phyloP scores from a whole-genome alignment of 371 early-diverging fungal genomes.

The Mucor mucedo region DNA sequence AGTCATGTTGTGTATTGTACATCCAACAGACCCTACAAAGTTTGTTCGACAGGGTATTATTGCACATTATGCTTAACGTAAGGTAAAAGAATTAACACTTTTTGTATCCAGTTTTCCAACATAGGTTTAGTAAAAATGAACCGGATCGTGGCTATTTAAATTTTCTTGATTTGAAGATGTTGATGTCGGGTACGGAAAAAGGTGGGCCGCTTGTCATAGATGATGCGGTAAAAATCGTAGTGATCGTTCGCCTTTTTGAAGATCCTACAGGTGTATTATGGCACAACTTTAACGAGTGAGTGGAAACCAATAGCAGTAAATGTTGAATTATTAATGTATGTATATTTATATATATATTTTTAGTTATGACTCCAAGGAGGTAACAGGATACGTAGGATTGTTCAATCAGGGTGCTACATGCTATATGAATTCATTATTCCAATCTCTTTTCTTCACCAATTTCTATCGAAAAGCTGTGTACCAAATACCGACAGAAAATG shows the following conservation, averaged over 20 bases:
- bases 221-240: conserved; percentile 67
- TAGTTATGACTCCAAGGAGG: conserved; percentile 85
- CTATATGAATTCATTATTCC: conserved; percentile 99
- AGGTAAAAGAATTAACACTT: conserved; percentile 38
- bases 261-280: conserved; percentile 93
- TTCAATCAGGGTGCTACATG: conserved; percentile 99
- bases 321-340: background rate
- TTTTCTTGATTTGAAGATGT: conserved; percentile 24
- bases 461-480: conserved; percentile 90
- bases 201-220: conserved; percentile 62
- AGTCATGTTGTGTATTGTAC: conserved; percentile 78
- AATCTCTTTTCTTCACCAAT: conserved; percentile 95
- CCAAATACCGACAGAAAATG: conserved; percentile 90
- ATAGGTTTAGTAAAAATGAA: conserved; percentile 79
- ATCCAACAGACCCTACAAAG: conserved; percentile 67
- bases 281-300: conserved; percentile 89
- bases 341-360: background rate
- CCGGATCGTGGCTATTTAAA: conserved; percentile 38
- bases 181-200: conserved; percentile 28
- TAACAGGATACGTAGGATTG: conserved; percentile 94
- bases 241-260: conserved; percentile 76
- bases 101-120: conserved; percentile 38
- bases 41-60: conserved; percentile 36
- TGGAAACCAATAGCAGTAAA: background rate
- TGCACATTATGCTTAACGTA: background rate